Percentiles rank a stretch among this genome's conserved stretches.
These are phyloP conservation scores for Chaetomium tenue DNA, from an alignment of 495 filamentous ascomycete species.

Conservation along the genomic window DNA sequence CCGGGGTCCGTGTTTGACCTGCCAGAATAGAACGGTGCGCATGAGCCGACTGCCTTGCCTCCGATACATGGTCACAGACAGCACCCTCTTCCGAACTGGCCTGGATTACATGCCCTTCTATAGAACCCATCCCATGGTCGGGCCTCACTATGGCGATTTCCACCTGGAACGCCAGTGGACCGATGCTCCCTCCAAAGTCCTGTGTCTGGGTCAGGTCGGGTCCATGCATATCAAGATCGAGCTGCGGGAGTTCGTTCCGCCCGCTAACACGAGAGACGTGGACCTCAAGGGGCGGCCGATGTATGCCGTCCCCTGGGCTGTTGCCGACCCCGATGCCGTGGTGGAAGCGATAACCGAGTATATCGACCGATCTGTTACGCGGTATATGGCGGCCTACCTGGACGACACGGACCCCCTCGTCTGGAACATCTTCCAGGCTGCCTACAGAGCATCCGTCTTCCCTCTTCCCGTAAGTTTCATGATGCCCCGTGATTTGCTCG, in stretches of 20 bases:
- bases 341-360: constrained; percentile 34
- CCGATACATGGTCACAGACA: constrained; percentile 43
- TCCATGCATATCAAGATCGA: constrained; percentile 31
- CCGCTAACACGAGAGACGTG: constrained; percentile 23
- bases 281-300: constrained; percentile 40
- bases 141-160: constrained; percentile 41
- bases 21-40: constrained; percentile 33
- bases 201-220: constrained; percentile 35
- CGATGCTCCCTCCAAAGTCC: constrained; percentile 21
- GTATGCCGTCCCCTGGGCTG: constrained; percentile 42
- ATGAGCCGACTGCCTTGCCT: constrained; percentile 43
- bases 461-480: constrained; percentile 33
- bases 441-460: constrained; percentile 36
- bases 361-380: constrained; percentile 30
- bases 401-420: constrained; percentile 37
- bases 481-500: too few species aligned
- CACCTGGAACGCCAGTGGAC: constrained; percentile 38
- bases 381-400: constrained; percentile 36
- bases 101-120: constrained; percentile 39
- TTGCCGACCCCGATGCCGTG: constrained; percentile 37
- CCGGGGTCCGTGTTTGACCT: constrained; percentile 37
- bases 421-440: constrained; percentile 40
- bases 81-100: constrained; percentile 38
- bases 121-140: constrained; percentile 37
- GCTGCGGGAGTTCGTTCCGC: constrained; percentile 37